Conservation (phyloP, 2,329 filamentous ascomycete genomes). For the Amylocarpus encephaloides region DNA sequence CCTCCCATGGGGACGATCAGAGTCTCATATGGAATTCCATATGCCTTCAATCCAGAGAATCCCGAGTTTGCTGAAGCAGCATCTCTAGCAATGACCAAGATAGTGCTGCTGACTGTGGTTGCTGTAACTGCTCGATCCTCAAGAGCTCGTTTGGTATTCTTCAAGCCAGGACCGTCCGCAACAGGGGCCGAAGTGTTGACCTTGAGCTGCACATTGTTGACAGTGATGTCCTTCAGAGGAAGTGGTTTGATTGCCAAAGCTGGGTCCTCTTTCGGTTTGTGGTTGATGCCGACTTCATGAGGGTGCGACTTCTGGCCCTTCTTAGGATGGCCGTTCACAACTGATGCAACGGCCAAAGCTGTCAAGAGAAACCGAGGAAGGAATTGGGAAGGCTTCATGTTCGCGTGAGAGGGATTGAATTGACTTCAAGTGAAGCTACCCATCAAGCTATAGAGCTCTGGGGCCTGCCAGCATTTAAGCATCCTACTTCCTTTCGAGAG, state of each 20-base stretch:
- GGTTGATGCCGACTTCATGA: too few relatives aligned
- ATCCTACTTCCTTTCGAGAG: too few relatives aligned
- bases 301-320: too few relatives aligned
- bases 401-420: neutral
- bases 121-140: neutral
- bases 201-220: too few relatives aligned
- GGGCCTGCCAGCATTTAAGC: too few relatives aligned
- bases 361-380: neutral
- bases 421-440: too few relatives aligned
- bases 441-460: too few relatives aligned
- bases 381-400: neutral
- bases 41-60: conserved; percentile 49
- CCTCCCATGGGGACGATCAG: conserved; percentile 47
- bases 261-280: too few relatives aligned
- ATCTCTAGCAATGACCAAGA: conserved; percentile 51
- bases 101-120: conserved; percentile 32
- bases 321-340: neutral
- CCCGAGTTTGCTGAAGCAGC: conserved; percentile 39
- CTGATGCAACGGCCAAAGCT: neutral
- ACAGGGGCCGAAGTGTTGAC: too few relatives aligned
- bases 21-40: conserved; percentile 53
- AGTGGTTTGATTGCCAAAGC: too few relatives aligned
- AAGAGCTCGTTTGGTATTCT: neutral
- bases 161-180: too few relatives aligned
- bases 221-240: too few relatives aligned